Evolutionary conservation across 768 basidiomycete genomes (phyloP).

Genomic region (Chlorophyllum brunneum): DNA sequence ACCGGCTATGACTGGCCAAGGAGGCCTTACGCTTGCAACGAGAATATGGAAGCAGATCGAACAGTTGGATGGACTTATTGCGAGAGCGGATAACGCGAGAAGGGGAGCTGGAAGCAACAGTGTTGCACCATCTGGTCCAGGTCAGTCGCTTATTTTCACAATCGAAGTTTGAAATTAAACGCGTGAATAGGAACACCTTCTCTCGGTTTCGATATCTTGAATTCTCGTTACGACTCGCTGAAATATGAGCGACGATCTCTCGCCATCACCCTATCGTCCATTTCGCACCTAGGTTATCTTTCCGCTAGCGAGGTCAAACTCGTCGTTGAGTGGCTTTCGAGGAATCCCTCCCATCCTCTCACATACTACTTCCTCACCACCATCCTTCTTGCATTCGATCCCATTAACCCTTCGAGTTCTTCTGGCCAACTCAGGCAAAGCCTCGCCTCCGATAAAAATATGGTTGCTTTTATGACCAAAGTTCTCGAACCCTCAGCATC

Average conservation of each 20-base stretch:
- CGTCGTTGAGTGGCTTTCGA: slow-evolving; percentile 68
- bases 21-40: slow-evolving; percentile 41
- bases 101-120: slow-evolving; percentile 66
- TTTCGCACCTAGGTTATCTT: slow-evolving; percentile 62
- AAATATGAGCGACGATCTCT: slow-evolving; percentile 71
- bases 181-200: slow-evolving; percentile 35
- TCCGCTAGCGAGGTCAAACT: slow-evolving; percentile 55
- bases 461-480: slow-evolving; percentile 56
- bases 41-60: slow-evolving; percentile 66
- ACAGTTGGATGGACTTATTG: slow-evolving; percentile 47
- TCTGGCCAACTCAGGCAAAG: slow-evolving; percentile 42
- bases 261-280: slow-evolving; percentile 55
- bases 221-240: slow-evolving; percentile 67
- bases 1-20: slow-evolving; percentile 27
- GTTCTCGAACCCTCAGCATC: slow-evolving; percentile 46
- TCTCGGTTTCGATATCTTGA: slow-evolving; percentile 65
- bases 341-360: slow-evolving; percentile 64
- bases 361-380: slow-evolving; percentile 66
- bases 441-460: slow-evolving; percentile 41
- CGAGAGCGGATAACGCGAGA: slow-evolving; percentile 50
- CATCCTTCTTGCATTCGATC: slow-evolving; percentile 63
- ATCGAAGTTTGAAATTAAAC: neutral
- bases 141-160: slow-evolving; percentile 29
- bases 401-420: slow-evolving; percentile 49
- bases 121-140: slow-evolving; percentile 48